These are phyloP conservation scores for Boletus vermiculosoides DNA, from an alignment of 768 basidiomycete species.

Conservation along the genomic window DNA sequence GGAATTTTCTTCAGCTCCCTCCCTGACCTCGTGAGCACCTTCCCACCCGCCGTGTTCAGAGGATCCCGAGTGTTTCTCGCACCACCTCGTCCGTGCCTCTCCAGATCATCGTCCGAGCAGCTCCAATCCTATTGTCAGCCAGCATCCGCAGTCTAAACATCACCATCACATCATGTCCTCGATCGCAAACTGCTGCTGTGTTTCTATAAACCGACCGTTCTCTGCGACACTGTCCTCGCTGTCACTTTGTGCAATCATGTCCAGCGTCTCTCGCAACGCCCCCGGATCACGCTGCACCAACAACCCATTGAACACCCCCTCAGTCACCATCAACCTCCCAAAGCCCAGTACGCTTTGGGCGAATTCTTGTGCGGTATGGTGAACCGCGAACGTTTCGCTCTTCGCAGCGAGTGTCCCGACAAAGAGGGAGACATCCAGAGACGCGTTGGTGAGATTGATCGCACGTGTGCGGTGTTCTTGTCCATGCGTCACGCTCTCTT, in stretches of 20 bases:
- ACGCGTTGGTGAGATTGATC: constrained; percentile 16
- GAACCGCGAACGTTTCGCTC: constrained; percentile 12
- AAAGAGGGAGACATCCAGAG: constrained; percentile 16
- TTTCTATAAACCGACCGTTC: neutral
- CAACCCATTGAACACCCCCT: neutral
- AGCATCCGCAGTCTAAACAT: no score
- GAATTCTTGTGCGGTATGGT: constrained; percentile 12
- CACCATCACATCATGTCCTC: constrained; percentile 12
- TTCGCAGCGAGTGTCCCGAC: constrained; percentile 12
- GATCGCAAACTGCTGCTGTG: neutral
- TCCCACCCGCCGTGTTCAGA: no score
- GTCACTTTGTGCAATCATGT: constrained; percentile 8
- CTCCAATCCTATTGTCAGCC: no score
- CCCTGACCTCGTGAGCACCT: no score
- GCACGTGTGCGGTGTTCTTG: constrained; percentile 13
- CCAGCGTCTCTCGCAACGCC: constrained; percentile 12
- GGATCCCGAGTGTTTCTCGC: no score
- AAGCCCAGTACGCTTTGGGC: constrained; percentile 8
- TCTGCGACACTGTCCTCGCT: neutral
- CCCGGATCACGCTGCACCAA: constrained; percentile 4
- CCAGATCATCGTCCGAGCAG: no score
- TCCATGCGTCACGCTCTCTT: constrained; percentile 6
- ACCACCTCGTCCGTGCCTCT: no score
- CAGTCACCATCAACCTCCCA: constrained; percentile 9
- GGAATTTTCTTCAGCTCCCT: no score